Conservation (phyloP, 371 early-diverging fungal genomes). For the Mortierella sp. region DNA sequence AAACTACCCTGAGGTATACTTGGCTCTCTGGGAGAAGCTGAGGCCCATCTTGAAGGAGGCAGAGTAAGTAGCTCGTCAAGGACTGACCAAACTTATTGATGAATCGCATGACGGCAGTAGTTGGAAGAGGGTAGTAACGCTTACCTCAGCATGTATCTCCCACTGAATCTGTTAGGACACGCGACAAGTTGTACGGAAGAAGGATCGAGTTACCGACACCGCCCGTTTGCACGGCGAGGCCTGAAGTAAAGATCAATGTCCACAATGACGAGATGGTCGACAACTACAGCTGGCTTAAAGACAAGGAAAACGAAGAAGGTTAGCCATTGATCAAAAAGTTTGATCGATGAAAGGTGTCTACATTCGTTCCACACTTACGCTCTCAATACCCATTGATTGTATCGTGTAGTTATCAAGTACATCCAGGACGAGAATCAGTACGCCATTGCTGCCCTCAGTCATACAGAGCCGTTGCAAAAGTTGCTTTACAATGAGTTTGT, state of each 20-base stretch:
- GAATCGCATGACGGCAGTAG: too few species aligned
- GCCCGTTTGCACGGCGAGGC: conserved; percentile 33
- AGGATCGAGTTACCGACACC: conserved; percentile 40
- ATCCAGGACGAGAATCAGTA: conserved; percentile 64
- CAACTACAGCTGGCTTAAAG: conserved; percentile 64
- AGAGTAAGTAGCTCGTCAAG: conserved; percentile 20
- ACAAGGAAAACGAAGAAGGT: conserved; percentile 59
- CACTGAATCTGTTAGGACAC: conserved; percentile 19
- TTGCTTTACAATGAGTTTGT: conserved; percentile 69
- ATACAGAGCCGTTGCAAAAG: conserved; percentile 63
- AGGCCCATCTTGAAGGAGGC: conserved; percentile 40
- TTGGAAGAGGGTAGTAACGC: too few species aligned
- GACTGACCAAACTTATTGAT: neutral
- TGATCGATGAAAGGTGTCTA: too few species aligned
- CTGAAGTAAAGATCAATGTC: conserved; percentile 38
- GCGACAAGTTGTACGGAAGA: conserved; percentile 44
- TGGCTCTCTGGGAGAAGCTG: conserved; percentile 44
- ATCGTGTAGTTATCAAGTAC: conserved; percentile 59
- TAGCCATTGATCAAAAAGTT: neutral
- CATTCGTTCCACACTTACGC: too few species aligned
- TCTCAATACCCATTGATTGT: too few species aligned
- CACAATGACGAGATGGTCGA: conserved; percentile 64
- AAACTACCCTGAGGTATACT: conserved; percentile 41
- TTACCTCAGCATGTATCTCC: neutral
- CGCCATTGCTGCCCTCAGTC: conserved; percentile 53